These are phyloP conservation scores for Inosperma sp. DNA, from an alignment of 768 basidiomycete species.

Conservation along the genomic window DNA sequence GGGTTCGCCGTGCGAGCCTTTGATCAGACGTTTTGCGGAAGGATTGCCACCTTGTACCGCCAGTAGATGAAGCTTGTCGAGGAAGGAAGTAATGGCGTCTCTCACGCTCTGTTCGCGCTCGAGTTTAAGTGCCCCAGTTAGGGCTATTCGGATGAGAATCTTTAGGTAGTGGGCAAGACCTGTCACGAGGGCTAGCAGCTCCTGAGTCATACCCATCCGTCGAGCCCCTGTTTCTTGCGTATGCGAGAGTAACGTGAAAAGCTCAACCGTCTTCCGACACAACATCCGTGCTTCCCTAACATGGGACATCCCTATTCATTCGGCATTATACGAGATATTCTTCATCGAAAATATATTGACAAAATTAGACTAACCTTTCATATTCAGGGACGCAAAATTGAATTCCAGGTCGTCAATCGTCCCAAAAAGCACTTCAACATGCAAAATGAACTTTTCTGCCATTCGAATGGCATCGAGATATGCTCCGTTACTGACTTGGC, in stretches of 20 bases:
- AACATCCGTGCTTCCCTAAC: constrained; percentile 97
- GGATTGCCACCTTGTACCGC: constrained; percentile 84
- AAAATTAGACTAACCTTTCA: constrained; percentile 65
- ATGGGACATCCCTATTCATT: constrained; percentile 85
- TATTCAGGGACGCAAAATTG: constrained; percentile 70
- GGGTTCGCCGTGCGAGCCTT: constrained; percentile 66
- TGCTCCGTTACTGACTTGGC: constrained; percentile 94
- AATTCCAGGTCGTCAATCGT: constrained; percentile 95
- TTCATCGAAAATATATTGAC: not conserved
- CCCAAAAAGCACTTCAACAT: constrained; percentile 96
- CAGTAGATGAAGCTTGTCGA: constrained; percentile 89
- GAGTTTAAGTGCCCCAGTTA: constrained; percentile 92
- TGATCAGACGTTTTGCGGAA: constrained; percentile 68
- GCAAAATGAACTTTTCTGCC: constrained; percentile 98
- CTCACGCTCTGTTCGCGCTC: constrained; percentile 84
- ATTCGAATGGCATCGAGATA: constrained; percentile 96
- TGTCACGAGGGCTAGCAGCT: constrained; percentile 92
- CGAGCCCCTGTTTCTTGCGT: constrained; percentile 90
- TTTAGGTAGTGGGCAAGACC: constrained; percentile 99
- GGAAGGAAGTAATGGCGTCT: constrained; percentile 83
- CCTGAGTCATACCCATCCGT: constrained; percentile 95
- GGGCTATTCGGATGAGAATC: constrained; percentile 95
- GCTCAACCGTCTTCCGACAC: constrained; percentile 97
- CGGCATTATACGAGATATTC: constrained; percentile 3
- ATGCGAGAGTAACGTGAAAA: constrained; percentile 93